Base-by-base conservation (phyloP, 1,284 basidiomycete species). In the Sporisorium sorghi region DNA sequence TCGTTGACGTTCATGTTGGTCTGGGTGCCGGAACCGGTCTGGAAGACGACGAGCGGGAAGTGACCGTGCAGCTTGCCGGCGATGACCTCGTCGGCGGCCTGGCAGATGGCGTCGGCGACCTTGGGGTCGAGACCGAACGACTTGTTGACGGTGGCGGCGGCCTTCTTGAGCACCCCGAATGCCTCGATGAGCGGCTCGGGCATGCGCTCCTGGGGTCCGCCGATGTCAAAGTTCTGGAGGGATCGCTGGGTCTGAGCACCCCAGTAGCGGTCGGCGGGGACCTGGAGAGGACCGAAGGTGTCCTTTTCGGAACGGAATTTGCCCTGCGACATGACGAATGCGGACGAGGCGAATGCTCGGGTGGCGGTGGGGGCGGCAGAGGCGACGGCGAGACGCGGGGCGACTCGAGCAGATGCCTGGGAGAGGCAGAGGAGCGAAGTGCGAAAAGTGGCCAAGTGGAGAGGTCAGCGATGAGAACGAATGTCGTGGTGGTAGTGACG, bases 1-100 rank as follows among this genome's bases (percentile, higher is more conserved):
- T 99, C 97, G 86, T 99, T 99, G 70, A 90, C 93, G 86, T 99
- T 99, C 97, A 99, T 99, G 88, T 99, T 99, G 85, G 93, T 96
- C 87, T 99, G 97, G 3, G 97, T 99, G 53, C 97, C 97, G 63
- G 93, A 97, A 63, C 97, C 97, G 49, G 97, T 99, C 87, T 99
- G 97, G 90, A 97, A 99, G 51, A 99, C 96, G 60, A 99, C 97
- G 39, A 99, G 88, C 26, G 97, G 97, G 88, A 99, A 99, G 86
- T 99, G 92, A 59, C 57, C 44, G 60, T 78, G 70, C 40, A 99
- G 90, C 86, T 95, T 93, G 67, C 96, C 96, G 55, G 92, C 92
- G 85, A 99, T 98, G 82, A 99, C 96, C 81, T 99, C 97, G 86
- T 99, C 95, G 53, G 97, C 93, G 62, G 97, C 97, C 77, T 91